Evolutionary conservation across 2,329 filamentous ascomycete genomes (phyloP).

Genomic region (Parascedosporium putredinis): DNA sequence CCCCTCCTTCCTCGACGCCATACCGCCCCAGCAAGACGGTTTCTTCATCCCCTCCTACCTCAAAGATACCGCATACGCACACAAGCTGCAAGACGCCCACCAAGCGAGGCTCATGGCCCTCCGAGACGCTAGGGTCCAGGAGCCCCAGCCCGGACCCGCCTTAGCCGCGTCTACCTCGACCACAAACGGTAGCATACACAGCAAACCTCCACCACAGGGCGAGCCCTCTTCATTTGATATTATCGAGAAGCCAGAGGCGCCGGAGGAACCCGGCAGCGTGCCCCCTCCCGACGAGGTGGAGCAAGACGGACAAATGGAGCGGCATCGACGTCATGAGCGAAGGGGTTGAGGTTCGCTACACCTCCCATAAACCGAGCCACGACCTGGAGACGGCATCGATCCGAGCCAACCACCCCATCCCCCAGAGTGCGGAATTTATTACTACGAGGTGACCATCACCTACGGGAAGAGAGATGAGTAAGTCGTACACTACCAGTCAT

Average conservation of each 20-base stretch:
- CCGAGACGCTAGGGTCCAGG: slow-evolving; percentile 21
- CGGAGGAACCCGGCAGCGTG: slow-evolving; percentile 32
- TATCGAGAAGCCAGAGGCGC: slow-evolving; percentile 59
- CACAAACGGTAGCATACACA: slow-evolving; percentile 22
- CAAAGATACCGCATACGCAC: slow-evolving; percentile 64
- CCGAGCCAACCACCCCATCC: slow-evolving; percentile 77
- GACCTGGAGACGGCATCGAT: slow-evolving; percentile 71
- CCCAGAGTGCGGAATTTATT: slow-evolving; percentile 83
- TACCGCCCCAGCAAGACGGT: slow-evolving; percentile 15
- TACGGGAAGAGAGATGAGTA: slow-evolving; percentile 45
- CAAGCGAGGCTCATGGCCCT: slow-evolving; percentile 38
- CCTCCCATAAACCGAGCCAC: slow-evolving; percentile 31
- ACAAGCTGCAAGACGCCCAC: slow-evolving; percentile 62
- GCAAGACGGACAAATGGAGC: slow-evolving; percentile 60
- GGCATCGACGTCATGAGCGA: slow-evolving; percentile 65
- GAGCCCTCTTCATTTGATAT: slow-evolving; percentile 55
- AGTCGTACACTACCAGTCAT: too few relatives aligned
- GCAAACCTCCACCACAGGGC: neutral
- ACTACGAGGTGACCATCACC: slow-evolving; percentile 62
- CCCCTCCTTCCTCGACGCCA: slow-evolving; percentile 18
- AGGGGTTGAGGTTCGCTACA: slow-evolving; percentile 60
- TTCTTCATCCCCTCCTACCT: slow-evolving; percentile 76
- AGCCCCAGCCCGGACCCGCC: slow-evolving; percentile 23
- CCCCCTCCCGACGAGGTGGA: slow-evolving; percentile 73
- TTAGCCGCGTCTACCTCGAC: slow-evolving; percentile 11